These are phyloP conservation scores for Ganoderma multipileum DNA, from an alignment of 1,284 basidiomycete species.

Conservation along the genomic window DNA sequence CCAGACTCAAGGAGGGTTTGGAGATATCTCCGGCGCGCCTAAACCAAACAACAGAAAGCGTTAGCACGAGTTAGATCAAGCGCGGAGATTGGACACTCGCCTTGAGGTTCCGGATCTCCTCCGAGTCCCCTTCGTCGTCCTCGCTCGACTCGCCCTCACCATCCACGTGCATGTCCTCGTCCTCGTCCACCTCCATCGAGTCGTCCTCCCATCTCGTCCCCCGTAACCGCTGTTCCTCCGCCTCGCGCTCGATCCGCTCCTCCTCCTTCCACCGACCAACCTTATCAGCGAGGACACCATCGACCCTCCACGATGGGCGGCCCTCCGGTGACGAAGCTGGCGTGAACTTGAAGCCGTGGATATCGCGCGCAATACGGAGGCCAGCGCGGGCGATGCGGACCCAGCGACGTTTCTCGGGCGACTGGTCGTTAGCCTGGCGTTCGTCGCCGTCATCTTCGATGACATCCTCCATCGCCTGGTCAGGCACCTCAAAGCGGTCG, in stretches of 20 bases:
- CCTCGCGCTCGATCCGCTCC: conserved; percentile 66
- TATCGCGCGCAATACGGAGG: conserved; percentile 70
- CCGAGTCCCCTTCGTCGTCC: conserved; percentile 69
- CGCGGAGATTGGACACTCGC: conserved; percentile 45
- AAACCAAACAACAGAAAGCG: conserved; percentile 20
- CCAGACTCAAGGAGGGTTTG: conserved; percentile 61
- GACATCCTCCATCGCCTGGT: conserved; percentile 69
- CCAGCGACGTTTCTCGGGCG: conserved; percentile 60
- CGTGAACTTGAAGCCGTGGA: conserved; percentile 78
- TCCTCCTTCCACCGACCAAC: conserved; percentile 76
- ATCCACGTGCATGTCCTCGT: conserved; percentile 44
- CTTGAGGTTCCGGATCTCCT: conserved; percentile 81
- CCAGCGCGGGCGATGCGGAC: conserved; percentile 78
- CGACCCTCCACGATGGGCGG: conserved; percentile 69
- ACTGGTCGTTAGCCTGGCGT: conserved; percentile 44
- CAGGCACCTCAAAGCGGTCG: conserved; percentile 61
- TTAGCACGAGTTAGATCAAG: conserved; percentile 9
- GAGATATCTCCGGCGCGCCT: conserved; percentile 75
- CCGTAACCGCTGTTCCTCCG: conserved; percentile 68
- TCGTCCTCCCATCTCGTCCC: conserved; percentile 67
- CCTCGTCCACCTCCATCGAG: conserved; percentile 73
- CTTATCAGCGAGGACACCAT: conserved; percentile 74
- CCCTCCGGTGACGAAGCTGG: conserved; percentile 46
- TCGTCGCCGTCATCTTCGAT: conserved; percentile 79
- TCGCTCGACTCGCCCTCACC: conserved; percentile 47